phyloP scores from a whole-genome alignment of 768 basidiomycete species.

The Mycena pura region DNA sequence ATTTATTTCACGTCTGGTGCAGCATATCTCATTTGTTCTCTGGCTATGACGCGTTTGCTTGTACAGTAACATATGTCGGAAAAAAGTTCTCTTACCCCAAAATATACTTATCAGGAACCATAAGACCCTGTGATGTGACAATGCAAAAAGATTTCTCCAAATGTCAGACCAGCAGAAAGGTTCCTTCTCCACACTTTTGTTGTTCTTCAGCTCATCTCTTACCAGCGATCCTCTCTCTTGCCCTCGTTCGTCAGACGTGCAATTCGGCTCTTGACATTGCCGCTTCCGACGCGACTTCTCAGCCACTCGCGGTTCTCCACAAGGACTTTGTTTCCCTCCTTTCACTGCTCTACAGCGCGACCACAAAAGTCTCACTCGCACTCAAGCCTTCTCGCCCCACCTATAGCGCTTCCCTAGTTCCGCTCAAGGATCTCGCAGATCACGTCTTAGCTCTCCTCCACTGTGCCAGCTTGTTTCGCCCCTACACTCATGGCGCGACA shows the following conservation, averaged over 20 bases:
- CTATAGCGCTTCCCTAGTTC: conserved; percentile 54
- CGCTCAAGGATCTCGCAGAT: conserved; percentile 60
- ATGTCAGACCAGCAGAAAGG: conserved; percentile 52
- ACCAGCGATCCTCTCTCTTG: conserved; percentile 42
- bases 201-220: not conserved
- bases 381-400: conserved; percentile 65
- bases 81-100: no score
- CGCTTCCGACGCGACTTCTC: conserved; percentile 24
- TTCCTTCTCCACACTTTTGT: conserved; percentile 12
- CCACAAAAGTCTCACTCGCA: conserved; percentile 68
- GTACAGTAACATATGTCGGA: no score
- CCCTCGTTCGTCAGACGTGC: conserved; percentile 45
- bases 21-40: no score
- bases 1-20: no score
- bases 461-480: conserved; percentile 53
- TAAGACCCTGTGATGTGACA: no score
- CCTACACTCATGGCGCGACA: conserved; percentile 49
- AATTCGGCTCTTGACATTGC: conserved; percentile 42
- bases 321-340: conserved; percentile 65
- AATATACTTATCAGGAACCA: no score
- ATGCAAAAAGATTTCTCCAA: conserved; percentile 14
- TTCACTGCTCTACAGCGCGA: conserved; percentile 58
- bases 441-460: conserved; percentile 58
- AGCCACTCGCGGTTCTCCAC: conserved; percentile 49
- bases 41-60: no score